These are phyloP conservation scores for Exophiala xenobiotica DNA, from an alignment of 2,329 filamentous ascomycete genomes.

Conservation along the genomic window DNA sequence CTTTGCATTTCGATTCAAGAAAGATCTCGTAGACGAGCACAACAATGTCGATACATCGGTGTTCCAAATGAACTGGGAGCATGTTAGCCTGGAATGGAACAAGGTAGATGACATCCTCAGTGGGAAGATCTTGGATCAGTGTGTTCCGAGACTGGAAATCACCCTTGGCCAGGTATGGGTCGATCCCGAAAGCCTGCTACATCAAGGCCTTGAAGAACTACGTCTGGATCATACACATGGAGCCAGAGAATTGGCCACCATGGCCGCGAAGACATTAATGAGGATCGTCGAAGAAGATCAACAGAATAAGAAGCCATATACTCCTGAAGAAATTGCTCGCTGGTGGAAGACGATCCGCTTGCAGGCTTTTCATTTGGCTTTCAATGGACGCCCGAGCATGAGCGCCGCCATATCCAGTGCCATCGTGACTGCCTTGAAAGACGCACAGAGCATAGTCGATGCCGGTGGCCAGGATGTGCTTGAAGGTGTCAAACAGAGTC, in stretches of 20 bases:
- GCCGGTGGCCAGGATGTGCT: constrained; percentile 6
- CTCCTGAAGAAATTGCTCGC: constrained; percentile 53
- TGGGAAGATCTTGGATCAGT: constrained; percentile 43
- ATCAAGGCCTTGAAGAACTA: constrained; percentile 49
- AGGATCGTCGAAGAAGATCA: constrained; percentile 45
- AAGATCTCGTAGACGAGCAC: constrained; percentile 17
- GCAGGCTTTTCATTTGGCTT: constrained; percentile 60
- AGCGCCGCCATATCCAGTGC: constrained; percentile 57
- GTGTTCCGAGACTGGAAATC: constrained; percentile 59
- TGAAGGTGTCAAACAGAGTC: constrained; percentile 23
- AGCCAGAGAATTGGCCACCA: constrained; percentile 57
- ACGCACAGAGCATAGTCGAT: constrained; percentile 35
- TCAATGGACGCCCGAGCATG: constrained; percentile 67
- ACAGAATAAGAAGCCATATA: not conserved
- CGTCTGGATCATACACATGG: constrained; percentile 59
- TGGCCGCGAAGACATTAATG: constrained; percentile 52
- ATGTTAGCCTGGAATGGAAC: constrained; percentile 59
- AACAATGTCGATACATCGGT: constrained; percentile 44
- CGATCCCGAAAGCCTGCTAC: constrained; percentile 44
- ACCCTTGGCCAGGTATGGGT: constrained; percentile 62
- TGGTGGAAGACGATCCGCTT: constrained; percentile 51
- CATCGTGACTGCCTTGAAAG: constrained; percentile 49
- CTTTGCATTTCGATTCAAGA: constrained; percentile 50
- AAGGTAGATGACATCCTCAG: constrained; percentile 49
- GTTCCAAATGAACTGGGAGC: constrained; percentile 63